Evolutionary conservation across 1,284 basidiomycete genomes (phyloP).

Genomic region (Cronartium ribicola): DNA sequence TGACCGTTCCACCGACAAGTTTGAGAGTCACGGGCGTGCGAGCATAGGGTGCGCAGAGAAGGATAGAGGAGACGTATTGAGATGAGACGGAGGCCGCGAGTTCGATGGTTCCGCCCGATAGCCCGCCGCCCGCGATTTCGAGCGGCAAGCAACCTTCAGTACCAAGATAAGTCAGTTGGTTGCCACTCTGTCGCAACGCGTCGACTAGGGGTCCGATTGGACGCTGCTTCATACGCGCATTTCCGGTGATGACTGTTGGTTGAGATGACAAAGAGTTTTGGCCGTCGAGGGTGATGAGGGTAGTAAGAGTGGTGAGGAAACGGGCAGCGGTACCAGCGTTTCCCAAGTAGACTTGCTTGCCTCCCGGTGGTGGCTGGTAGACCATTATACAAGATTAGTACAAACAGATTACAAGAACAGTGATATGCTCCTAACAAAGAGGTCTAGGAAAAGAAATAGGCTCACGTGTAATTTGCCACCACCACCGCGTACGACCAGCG

Average conservation of each 20-base stretch:
- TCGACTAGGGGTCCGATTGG: slow-evolving; percentile 91
- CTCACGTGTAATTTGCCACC: slow-evolving; percentile 64
- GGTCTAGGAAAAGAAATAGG: not conserved
- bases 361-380: slow-evolving; percentile 61
- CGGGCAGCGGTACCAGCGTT: slow-evolving; percentile 98
- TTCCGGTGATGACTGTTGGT: slow-evolving; percentile 67
- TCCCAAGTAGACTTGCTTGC: slow-evolving; percentile 87
- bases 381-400: slow-evolving; percentile 5
- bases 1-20: slow-evolving; percentile 86
- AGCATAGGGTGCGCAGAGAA: slow-evolving; percentile 94
- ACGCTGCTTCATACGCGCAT: slow-evolving; percentile 97
- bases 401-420: not conserved
- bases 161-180: slow-evolving; percentile 72
- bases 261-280: slow-evolving; percentile 51
- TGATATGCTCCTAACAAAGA: not conserved
- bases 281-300: slow-evolving; percentile 62
- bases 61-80: slow-evolving; percentile 96
- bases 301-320: slow-evolving; percentile 93
- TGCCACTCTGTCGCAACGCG: slow-evolving; percentile 78
- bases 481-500: slow-evolving; percentile 84
- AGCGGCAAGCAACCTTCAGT: slow-evolving; percentile 81
- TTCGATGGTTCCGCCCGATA: slow-evolving; percentile 75
- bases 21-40: slow-evolving; percentile 74
- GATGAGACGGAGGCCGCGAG: slow-evolving; percentile 91
- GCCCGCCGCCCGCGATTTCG: slow-evolving; percentile 66